A percentile compares a stretch with the other conserved stretches of the same genome.
These are phyloP conservation scores for Lasiodiplodia gonubiensis DNA, from an alignment of 2,329 filamentous ascomycete genomes.

Conservation along the genomic window DNA sequence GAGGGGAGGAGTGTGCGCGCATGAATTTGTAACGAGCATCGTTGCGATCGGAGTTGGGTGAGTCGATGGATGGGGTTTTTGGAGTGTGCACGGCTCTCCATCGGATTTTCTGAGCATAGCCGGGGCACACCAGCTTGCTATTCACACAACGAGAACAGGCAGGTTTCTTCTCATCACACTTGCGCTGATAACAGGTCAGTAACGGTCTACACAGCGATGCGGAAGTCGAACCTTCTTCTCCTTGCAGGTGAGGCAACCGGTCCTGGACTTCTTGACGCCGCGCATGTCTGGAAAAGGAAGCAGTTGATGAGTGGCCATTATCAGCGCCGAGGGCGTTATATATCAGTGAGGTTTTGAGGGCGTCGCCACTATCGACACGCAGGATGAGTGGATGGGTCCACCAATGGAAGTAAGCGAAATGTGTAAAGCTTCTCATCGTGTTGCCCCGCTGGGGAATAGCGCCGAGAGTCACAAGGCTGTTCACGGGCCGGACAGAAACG, in stretches of 20 bases:
- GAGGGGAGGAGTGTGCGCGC: not conserved
- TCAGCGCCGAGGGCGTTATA: not conserved
- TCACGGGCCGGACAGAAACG: not conserved
- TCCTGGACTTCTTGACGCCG: not conserved
- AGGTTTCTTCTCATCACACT: conserved; percentile 1
- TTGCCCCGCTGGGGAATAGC: not conserved
- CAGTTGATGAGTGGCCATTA: not conserved
- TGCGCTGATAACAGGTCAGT: not conserved
- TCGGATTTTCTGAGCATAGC: not conserved
- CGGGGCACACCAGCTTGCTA: not conserved
- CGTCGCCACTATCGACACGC: not conserved
- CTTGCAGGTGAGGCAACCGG: not conserved
- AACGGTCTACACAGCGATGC: not conserved
- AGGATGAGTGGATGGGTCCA: not conserved
- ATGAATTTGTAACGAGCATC: conserved; percentile 2
- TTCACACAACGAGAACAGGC: not conserved
- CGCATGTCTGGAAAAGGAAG: not conserved
- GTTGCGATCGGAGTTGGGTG: not conserved
- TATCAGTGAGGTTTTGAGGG: not conserved
- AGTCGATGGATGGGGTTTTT: not conserved
- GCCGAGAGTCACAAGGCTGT: not conserved
- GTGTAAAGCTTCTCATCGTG: not conserved
- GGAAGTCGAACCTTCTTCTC: not conserved
- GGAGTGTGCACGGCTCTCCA: not conserved
- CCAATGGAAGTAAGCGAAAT: not conserved